A percentile compares a stretch with the other conserved stretches of the same genome.
Conservation (phyloP, 768 basidiomycete species). For the Ephemerocybe angulata region DNA sequence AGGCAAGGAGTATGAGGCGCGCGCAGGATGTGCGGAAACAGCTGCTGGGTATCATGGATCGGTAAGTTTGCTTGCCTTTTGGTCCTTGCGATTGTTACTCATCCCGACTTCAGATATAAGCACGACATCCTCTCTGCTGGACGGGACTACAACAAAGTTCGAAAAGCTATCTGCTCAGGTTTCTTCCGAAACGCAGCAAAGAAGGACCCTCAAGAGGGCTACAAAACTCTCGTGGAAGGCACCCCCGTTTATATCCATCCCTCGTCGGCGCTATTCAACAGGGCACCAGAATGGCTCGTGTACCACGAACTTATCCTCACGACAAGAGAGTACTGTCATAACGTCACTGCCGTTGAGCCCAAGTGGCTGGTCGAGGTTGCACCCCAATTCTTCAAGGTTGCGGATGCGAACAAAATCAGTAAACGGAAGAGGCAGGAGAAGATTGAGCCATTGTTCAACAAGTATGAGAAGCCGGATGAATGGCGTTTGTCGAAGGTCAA, state of each 20-base stretch:
- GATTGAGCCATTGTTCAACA: slow-evolving; percentile 94
- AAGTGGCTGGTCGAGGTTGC: slow-evolving; percentile 99
- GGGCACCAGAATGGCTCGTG: slow-evolving; percentile 92
- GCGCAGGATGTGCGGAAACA: slow-evolving; percentile 99
- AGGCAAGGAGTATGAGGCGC: slow-evolving; percentile 93
- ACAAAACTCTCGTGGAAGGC: slow-evolving; percentile 95
- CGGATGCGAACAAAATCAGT: slow-evolving; percentile 96
- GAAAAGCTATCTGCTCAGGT: slow-evolving; percentile 94
- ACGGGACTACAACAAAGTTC: slow-evolving; percentile 86
- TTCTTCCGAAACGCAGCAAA: slow-evolving; percentile 99
- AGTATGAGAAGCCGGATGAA: slow-evolving; percentile 91
- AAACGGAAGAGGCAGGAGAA: slow-evolving; percentile 95
- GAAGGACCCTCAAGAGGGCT: slow-evolving; percentile 97
- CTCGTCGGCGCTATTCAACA: slow-evolving; percentile 94
- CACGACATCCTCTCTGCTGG: slow-evolving; percentile 95
- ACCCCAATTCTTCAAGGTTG: slow-evolving; percentile 98
- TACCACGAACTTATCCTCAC: slow-evolving; percentile 96
- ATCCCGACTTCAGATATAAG: slow-evolving; percentile 64
- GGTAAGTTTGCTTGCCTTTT: slow-evolving; percentile 44
- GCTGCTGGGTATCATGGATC: slow-evolving; percentile 96
- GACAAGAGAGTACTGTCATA: slow-evolving; percentile 92
- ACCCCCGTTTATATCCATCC: slow-evolving; percentile 99
- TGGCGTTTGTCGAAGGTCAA: slow-evolving; percentile 94
- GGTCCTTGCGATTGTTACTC: not conserved
- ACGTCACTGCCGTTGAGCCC: slow-evolving; percentile 93